Percentiles rank a stretch among this genome's conserved stretches.
Evolutionary conservation across 1,139 yeast genomes (phyloP).

Genomic region (Arxiozyma slooffiae): DNA sequence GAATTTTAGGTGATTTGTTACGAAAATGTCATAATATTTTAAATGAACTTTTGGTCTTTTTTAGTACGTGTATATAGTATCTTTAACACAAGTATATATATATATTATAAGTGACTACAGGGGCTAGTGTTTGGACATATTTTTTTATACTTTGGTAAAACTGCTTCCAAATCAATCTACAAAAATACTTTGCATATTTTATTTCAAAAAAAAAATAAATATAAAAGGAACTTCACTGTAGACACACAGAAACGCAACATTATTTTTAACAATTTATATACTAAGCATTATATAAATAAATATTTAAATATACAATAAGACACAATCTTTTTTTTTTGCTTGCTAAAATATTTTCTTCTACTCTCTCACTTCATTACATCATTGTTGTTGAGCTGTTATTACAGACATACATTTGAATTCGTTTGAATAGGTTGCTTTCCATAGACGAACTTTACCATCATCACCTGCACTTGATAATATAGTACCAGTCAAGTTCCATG

Average conservation of each 20-base stretch:
- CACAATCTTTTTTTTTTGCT: too few species aligned
- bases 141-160: too few species aligned
- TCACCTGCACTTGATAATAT: slow-evolving; percentile 90
- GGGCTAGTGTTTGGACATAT: too few species aligned
- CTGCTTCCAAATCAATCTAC: too few species aligned
- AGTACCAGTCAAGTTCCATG: slow-evolving; percentile 92
- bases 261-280: neutral
- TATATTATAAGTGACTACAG: too few species aligned
- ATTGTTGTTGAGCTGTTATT: slow-evolving; percentile 43
- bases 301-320: neutral
- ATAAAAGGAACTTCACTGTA: neutral
- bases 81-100: too few species aligned
- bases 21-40: too few species aligned
- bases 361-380: neutral
- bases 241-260: neutral
- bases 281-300: neutral
- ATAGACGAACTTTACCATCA: slow-evolving; percentile 81
- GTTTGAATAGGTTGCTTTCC: slow-evolving; percentile 81
- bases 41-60: too few species aligned
- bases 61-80: too few species aligned
- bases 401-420: slow-evolving; percentile 91
- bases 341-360: neutral
- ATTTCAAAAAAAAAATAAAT: neutral
- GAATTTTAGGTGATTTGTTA: too few species aligned
- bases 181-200: too few species aligned